Evolutionary conservation across 1,139 yeast genomes (phyloP).

Genomic region (Yarrowia galli): DNA sequence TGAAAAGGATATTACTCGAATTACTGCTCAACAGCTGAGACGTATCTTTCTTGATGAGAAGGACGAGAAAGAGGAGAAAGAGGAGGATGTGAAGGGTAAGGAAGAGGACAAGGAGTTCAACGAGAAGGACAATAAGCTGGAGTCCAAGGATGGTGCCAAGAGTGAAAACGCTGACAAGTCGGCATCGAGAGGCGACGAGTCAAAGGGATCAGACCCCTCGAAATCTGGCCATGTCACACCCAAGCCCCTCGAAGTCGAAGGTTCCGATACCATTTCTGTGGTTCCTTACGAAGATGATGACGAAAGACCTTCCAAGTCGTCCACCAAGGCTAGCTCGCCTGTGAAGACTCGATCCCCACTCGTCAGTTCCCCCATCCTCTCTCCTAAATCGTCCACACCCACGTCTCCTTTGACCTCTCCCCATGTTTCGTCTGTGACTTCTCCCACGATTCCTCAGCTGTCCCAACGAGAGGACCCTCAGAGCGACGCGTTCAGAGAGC

Average conservation of each 20-base stretch:
- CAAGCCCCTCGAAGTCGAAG: slow-evolving; percentile 8
- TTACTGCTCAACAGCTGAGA: slow-evolving; percentile 86
- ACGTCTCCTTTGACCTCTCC: slow-evolving; percentile 11
- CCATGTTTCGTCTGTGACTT: background rate
- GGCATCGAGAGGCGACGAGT: background rate
- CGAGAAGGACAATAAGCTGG: slow-evolving; percentile 8
- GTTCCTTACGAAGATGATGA: slow-evolving; percentile 3
- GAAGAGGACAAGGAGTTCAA: slow-evolving; percentile 27
- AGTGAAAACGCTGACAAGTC: background rate
- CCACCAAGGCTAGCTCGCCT: slow-evolving; percentile 10
- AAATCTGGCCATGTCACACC: background rate
- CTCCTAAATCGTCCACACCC: slow-evolving; percentile 17
- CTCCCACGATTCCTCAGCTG: slow-evolving; percentile 5
- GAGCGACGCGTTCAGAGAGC: slow-evolving; percentile 27
- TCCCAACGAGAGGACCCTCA: slow-evolving; percentile 19
- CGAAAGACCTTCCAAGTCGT: background rate
- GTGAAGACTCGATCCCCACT: slow-evolving; percentile 4
- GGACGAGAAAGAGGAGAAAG: slow-evolving; percentile 51
- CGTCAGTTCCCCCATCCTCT: slow-evolving; percentile 2
- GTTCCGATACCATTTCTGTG: slow-evolving; percentile 12
- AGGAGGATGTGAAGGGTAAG: slow-evolving; percentile 39
- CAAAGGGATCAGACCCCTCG: background rate
- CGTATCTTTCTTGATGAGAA: slow-evolving; percentile 69
- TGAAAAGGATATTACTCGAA: slow-evolving; percentile 90
- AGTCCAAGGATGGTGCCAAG: background rate